phyloP scores from a whole-genome alignment of 2,329 filamentous ascomycete species.

The Pseudopithomyces chartarum region DNA sequence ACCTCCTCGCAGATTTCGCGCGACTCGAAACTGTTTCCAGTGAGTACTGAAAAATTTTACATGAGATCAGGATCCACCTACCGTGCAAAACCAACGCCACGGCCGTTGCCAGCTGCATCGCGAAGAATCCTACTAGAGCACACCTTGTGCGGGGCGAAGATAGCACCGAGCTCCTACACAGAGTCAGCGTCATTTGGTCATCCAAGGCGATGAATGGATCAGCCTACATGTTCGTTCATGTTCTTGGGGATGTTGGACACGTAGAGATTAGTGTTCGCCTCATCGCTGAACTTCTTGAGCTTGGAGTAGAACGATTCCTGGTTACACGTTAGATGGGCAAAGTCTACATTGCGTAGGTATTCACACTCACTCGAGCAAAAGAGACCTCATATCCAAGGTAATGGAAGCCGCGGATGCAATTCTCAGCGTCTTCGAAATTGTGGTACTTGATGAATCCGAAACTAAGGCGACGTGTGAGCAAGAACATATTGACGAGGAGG shows the following conservation, averaged over 20 bases:
- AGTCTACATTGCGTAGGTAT: neutral
- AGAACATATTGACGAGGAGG: neutral
- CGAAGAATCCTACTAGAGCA: conserved; percentile 94
- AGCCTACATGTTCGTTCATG: conserved; percentile 82
- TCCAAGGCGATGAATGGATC: neutral
- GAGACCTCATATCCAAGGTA: conserved; percentile 95
- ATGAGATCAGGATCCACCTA: conserved; percentile 50
- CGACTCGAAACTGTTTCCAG: conserved; percentile 74
- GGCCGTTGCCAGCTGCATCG: conserved; percentile 88
- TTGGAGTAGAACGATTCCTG: conserved; percentile 96
- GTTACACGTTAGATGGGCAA: conserved; percentile 21
- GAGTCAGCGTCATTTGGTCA: conserved; percentile 17
- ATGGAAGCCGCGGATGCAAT: conserved; percentile 95
- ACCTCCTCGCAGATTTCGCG: conserved; percentile 91
- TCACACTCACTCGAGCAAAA: conserved; percentile 77
- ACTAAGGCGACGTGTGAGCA: conserved; percentile 53
- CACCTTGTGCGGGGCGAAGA: conserved; percentile 80
- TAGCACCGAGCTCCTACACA: conserved; percentile 72
- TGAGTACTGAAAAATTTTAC: conserved; percentile 3
- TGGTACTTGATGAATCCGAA: conserved; percentile 98
- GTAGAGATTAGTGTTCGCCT: conserved; percentile 90
- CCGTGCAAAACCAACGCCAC: conserved; percentile 97
- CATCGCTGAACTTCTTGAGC: conserved; percentile 93
- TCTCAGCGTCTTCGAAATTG: conserved; percentile 85
- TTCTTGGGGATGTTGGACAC: conserved; percentile 94